Evolutionary conservation across 805 yeast species (phyloP).

Genomic region (Wickerhamomyces ciferrii): DNA sequence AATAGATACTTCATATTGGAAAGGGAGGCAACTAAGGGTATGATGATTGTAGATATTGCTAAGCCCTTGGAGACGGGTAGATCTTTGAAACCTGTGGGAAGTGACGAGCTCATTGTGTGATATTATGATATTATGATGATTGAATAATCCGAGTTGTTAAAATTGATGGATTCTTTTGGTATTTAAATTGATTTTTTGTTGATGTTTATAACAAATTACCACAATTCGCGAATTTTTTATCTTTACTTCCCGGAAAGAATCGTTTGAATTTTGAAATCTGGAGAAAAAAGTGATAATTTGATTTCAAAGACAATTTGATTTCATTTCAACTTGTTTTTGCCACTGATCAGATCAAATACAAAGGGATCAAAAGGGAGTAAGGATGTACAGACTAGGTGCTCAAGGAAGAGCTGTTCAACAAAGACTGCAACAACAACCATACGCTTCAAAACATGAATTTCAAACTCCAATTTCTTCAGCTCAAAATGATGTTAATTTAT

Average conservation of each 20-base stretch:
- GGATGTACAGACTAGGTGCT: slow-evolving; percentile 22
- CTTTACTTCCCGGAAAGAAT: not conserved
- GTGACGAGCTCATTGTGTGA: slow-evolving; percentile 20
- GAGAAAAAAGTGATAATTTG: not conserved
- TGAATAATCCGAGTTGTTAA: too few relatives aligned
- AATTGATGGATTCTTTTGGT: not conserved
- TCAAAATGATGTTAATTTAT: slow-evolving; percentile 24
- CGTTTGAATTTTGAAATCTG: not conserved
- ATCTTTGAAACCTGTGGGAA: slow-evolving; percentile 31
- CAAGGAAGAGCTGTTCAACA: slow-evolving; percentile 21
- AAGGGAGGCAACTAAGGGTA: slow-evolving; percentile 29
- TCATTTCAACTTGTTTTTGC: too few relatives aligned
- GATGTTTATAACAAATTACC: not conserved
- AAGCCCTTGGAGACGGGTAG: slow-evolving; percentile 29
- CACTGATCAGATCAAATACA: too few relatives aligned
- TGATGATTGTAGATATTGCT: slow-evolving; percentile 15
- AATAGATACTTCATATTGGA: slow-evolving; percentile 30
- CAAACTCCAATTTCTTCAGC: slow-evolving; percentile 25
- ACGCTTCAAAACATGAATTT: slow-evolving; percentile 27
- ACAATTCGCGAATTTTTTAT: not conserved
- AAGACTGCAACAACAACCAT: slow-evolving; percentile 26
- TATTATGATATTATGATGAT: too few relatives aligned
- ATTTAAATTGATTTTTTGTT: too few relatives aligned
- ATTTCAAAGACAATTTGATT: not conserved
- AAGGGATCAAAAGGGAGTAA: too few relatives aligned